Base-by-base conservation (phyloP, 208 protist genomes). In the Naegleria fowleri region DNA sequence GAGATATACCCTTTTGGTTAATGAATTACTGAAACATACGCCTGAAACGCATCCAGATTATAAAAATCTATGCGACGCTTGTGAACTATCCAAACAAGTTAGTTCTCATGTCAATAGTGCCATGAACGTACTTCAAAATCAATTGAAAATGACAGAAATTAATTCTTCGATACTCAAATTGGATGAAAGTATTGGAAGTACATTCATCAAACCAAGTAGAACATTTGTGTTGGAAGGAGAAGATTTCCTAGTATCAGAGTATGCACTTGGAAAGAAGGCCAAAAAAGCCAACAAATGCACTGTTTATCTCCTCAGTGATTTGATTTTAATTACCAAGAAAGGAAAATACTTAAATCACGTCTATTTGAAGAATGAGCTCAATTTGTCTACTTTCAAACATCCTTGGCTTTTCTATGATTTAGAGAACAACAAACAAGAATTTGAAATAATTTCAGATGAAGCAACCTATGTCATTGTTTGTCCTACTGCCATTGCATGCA, bases 1-100 rank as follows among this genome's bases (percentile, higher is more conserved):
- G 75, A 88, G 85, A 88, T 88, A 88, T 22, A 88, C 36, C 11
- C 48, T 88, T 7, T n/a, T 88, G 11, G 9, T 88, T 9, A 88
- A 39, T n/a, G 85, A 88, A 36, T 67, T 88, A 39, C 38, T 88
- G 25, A 52, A 67, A 19, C 9, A n/a, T 36, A 88, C 85, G 22
- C 43, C 40, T 67, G 48, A 88, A 29, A 6, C 16, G 5, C 85
- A 88, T 39, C 7, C 6, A 15, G 85, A 88, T 36, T 67, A 67
- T 29, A 39, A 67, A 9, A 67, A 88, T 40, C 7, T 88, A 9
- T 38, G 9, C 6, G n/a, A 88, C 29, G 40, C 85, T 39, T 19
- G 39, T 22, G 33, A 88, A 7, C 59, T 88, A 67, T 48, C 48
- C 0, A 52, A 55, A 39, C 33, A 88, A 39, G 48, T 88, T 38